These are phyloP conservation scores for Scopulariopsis brevicaulis DNA, from an alignment of 2,329 filamentous ascomycete genomes.

Conservation along the genomic window DNA sequence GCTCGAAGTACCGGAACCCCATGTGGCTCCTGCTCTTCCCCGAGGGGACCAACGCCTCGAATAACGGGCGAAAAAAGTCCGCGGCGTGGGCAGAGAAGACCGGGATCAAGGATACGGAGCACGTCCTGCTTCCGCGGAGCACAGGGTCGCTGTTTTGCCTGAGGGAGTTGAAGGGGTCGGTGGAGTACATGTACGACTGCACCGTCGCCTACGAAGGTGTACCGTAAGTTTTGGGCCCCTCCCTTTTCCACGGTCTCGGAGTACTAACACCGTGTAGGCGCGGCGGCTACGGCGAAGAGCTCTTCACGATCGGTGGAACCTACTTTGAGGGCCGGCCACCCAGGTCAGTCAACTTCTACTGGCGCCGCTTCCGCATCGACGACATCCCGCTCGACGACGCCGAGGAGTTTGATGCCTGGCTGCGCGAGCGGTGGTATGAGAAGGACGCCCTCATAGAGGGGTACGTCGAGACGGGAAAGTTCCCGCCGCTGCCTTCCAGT, in stretches of 20 bases:
- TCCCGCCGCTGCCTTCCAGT: slow-evolving; percentile 38
- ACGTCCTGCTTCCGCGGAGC: slow-evolving; percentile 66
- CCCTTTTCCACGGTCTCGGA: neutral
- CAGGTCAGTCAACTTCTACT: slow-evolving; percentile 94
- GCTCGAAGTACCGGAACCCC: slow-evolving; percentile 50
- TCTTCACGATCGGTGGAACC: slow-evolving; percentile 76
- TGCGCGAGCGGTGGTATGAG: slow-evolving; percentile 78
- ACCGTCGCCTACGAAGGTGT: slow-evolving; percentile 93
- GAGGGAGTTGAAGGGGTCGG: slow-evolving; percentile 59
- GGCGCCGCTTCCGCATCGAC: slow-evolving; percentile 71
- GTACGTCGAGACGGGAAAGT: slow-evolving; percentile 65
- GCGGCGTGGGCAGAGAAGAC: slow-evolving; percentile 67
- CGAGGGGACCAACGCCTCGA: slow-evolving; percentile 73
- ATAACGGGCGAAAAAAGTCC: slow-evolving; percentile 59
- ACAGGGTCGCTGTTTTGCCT: slow-evolving; percentile 74
- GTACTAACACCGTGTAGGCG: slow-evolving; percentile 34
- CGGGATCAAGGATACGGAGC: slow-evolving; percentile 59
- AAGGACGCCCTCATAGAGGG: slow-evolving; percentile 85
- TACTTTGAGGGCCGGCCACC: slow-evolving; percentile 83
- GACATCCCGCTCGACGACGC: slow-evolving; percentile 71
- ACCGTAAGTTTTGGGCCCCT: slow-evolving; percentile 48
- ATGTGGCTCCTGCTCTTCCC: slow-evolving; percentile 90
- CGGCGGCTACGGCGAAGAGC: slow-evolving; percentile 78
- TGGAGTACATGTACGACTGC: slow-evolving; percentile 84
- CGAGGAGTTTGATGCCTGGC: slow-evolving; percentile 72